Evolutionary conservation across 257 asterid genomes (phyloP), one percentile per base, ranked within the genome.

Genomic region (Ilex aquifolium): DNA sequence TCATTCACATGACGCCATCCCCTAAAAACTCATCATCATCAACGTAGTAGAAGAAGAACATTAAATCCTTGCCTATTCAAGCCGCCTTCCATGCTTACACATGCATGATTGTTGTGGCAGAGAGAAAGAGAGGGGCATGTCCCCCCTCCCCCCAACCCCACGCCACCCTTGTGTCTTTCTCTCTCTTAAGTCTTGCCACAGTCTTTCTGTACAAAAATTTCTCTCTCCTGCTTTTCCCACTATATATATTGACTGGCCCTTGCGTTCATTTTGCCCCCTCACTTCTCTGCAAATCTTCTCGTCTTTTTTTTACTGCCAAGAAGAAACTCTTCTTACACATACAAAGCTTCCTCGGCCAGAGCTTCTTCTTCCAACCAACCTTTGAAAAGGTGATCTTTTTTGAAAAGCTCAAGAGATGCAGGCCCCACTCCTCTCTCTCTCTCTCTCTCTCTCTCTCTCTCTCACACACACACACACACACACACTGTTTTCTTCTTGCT

Each of bases 101-200:
- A 85, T 80, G 82, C 85, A 88, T 86, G 93, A 84, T 88, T 83
- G 71, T 75, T 74, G 75, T 82, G 80, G 50, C 81, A 71, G 79
- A 2, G 10, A 59, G 56, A 31, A 10, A 56, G 40, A 40, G 31
- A 65, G 64, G 66, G 65, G 66, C 68, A 68, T 58, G 61, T 50
- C 57, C 10, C 62, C 51, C 51, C 8, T 44, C 32, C 57, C 4
- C 13, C 49, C 49, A 16, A 6, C 59, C 58, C 17, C 44, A 14
- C 11, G 30, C 59, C 27, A 55, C 29, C 12, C 2, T 44, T 44
- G 64, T 56, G 49, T n/a, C 44, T 15, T 57, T 53, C 59, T 56
- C 30, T 44, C 31, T 68, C 51, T 13, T 30, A 40, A 71, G 69
- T 65, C 75, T 64, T 51, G 8, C 27, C 27, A 21, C 27, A 36